Evolutionary conservation across 2,329 filamentous ascomycete genomes (phyloP).

Genomic region (Lasiodiplodia hormozganensis): DNA sequence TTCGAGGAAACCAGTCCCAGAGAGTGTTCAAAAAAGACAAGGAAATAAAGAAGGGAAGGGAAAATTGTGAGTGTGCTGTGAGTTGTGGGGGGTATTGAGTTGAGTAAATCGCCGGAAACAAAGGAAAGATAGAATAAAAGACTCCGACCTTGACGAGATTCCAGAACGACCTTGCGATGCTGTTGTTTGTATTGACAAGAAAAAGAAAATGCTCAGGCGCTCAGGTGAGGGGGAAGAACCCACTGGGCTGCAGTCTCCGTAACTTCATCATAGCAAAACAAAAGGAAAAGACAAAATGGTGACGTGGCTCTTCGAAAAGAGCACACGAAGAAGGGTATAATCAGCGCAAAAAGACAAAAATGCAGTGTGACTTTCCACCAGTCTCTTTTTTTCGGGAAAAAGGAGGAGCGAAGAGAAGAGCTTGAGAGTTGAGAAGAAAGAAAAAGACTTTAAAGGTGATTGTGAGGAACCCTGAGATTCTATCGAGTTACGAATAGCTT

Average conservation of each 20-base stretch:
- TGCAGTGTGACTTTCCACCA: neutral
- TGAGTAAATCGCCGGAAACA: neutral
- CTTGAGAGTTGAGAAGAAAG: conserved; percentile 2
- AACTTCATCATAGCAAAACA: conserved; percentile 19
- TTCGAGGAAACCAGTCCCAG: conserved; percentile 13
- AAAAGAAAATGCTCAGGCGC: conserved; percentile 12
- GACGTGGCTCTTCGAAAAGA: conserved; percentile 3
- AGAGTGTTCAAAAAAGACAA: neutral
- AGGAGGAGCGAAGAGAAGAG: neutral
- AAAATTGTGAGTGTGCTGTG: neutral
- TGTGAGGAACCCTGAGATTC: conserved; percentile 20
- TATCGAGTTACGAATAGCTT: conserved; percentile 27
- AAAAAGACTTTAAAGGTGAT: neutral
- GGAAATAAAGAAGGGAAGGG: neutral
- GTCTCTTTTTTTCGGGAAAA: neutral
- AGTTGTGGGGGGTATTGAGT: neutral
- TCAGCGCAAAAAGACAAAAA: neutral
- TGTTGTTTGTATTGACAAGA: neutral
- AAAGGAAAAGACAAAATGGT: conserved; percentile 17
- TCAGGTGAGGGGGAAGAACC: neutral
- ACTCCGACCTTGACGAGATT: neutral
- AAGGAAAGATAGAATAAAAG: neutral
- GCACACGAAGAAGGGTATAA: conserved; percentile 15
- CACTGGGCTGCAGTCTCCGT: conserved; percentile 4
- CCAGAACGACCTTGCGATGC: conserved; percentile 10